A percentile compares a stretch with the other conserved stretches of the same genome.
Evolutionary conservation across 1,284 basidiomycete genomes (phyloP).

Genomic region (Pholiota adiposa): DNA sequence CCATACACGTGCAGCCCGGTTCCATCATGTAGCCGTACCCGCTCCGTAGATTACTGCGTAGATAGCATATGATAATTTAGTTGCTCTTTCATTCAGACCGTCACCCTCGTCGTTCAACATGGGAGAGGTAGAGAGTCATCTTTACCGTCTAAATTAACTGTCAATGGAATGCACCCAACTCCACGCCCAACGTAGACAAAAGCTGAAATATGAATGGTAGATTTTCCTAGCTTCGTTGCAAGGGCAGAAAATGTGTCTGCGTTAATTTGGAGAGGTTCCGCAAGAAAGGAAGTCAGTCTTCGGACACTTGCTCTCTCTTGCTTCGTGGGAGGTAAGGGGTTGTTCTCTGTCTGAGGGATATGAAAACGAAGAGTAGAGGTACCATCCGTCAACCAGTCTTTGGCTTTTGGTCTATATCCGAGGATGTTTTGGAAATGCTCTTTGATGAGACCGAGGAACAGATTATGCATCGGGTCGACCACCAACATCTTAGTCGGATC

Average conservation of each 20-base stretch:
- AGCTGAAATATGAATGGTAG: neutral
- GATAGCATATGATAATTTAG: no score
- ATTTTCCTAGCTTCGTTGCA: neutral
- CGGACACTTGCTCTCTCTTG: neutral
- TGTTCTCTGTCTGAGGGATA: neutral
- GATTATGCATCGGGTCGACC: constrained; percentile 42
- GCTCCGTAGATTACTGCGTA: no score
- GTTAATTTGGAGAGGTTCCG: no score
- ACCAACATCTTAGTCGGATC: constrained; percentile 33
- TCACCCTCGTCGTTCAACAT: no score
- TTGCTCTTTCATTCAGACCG: no score
- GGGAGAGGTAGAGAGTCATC: no score
- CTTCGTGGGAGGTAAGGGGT: neutral
- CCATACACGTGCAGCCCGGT: no score
- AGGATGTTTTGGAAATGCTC: constrained; percentile 28
- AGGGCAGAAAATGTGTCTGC: neutral
- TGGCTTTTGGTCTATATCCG: constrained; percentile 1
- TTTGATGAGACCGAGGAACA: constrained; percentile 35
- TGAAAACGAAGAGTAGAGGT: neutral
- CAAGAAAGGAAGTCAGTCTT: neutral
- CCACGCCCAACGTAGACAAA: constrained; percentile 7
- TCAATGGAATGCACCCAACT: neutral
- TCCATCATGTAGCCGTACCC: no score
- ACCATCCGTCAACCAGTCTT: neutral
- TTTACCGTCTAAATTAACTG: neutral